Base-by-base conservation (phyloP, 2,329 filamentous ascomycete species). In the Plectosphaerella plurivora region DNA sequence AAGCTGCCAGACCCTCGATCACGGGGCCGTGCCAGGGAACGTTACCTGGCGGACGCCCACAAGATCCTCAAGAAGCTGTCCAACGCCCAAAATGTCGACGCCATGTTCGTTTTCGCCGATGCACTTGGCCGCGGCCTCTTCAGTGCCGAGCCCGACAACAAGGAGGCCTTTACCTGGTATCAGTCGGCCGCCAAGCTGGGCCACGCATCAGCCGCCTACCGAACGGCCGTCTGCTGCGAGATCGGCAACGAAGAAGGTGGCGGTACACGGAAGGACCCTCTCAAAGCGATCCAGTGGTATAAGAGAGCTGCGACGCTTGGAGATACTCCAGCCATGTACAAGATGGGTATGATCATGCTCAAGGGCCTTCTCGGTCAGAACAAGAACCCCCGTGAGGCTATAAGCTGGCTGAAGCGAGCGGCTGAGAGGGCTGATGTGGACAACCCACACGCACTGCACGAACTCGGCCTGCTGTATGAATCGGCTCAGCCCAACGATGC, bases 201-300 rank as follows among this genome's bases (percentile, higher is more conserved):
- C 1, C 91, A 99, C 67, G 81, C 89, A 2, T 86, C 88, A 51
- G 89, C 91, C 25, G 94, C 94, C 0, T 99, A 97, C 68, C 84
- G 94, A 51, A 96, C 94, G 24, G 94, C 94, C 1, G 93, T 99
- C 0, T 99, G 94, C 73, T 97, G 94, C 65, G 94, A 99, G 68
- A 91, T 99, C 61, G 94, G 94, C 4, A 85, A 91, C 52, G 93
- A 97, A 65, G 92, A 96, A 62, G 93, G 92, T 28, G 94, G 94
- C 50, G 94, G 94, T 22, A 97, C 94, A 1, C 85, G 90, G 53
- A 89, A 88, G 61, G 94, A 99, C 64, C 90, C 91, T 1, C 72
- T 93, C 59, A 97, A 97, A 71, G 93, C 94, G 1, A 92, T 97
- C 18, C 93, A 97, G 68, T 99, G 94, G 94, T 99, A 99, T 70